Evolutionary conservation across 2,329 filamentous ascomycete species (phyloP).

Genomic region (Trichoderma hamatum): DNA sequence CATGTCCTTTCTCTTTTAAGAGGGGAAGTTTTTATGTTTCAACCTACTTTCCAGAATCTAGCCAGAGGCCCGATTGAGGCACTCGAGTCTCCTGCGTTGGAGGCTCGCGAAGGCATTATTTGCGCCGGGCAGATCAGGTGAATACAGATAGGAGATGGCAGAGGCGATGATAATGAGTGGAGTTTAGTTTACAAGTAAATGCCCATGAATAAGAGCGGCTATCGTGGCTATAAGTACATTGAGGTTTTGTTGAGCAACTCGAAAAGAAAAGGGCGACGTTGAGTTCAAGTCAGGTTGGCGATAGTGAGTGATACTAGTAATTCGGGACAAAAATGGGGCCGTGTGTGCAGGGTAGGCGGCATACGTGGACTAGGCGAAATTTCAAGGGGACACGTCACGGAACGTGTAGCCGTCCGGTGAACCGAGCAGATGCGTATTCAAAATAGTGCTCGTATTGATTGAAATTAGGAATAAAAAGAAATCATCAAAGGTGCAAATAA

Average conservation of each 20-base stretch:
- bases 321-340: neutral
- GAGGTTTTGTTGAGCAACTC: neutral
- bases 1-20: no score
- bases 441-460: neutral
- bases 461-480: neutral
- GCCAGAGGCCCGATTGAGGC: constrained; percentile 38
- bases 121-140: neutral
- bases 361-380: neutral
- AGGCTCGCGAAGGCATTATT: constrained; percentile 34
- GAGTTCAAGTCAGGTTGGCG: neutral
- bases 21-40: neutral
- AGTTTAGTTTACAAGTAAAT: neutral
- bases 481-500: neutral
- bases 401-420: neutral
- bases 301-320: neutral
- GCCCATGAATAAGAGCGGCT: neutral
- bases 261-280: neutral
- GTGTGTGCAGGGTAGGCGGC: constrained; percentile 7
- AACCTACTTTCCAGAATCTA: constrained; percentile 53
- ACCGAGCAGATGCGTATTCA: neutral
- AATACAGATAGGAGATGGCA: no score
- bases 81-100: constrained; percentile 29
- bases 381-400: constrained; percentile 5
- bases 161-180: neutral
- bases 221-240: neutral